These are phyloP conservation scores for Fomitopsis pulvina DNA, from an alignment of 768 basidiomycete species.

Conservation along the genomic window DNA sequence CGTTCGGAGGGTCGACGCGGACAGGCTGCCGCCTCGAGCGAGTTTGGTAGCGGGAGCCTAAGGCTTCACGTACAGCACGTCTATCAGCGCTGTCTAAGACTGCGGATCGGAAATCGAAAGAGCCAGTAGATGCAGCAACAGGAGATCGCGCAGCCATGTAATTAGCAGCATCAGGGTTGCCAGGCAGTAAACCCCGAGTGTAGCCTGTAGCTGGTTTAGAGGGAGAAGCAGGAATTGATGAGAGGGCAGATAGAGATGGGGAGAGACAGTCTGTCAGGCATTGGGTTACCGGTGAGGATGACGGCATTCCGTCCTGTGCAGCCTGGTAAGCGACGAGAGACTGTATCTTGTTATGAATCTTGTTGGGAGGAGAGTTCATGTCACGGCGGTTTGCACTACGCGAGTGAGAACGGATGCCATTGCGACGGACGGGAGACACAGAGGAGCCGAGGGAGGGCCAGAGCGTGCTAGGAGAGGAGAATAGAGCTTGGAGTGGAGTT, in stretches of 20 bases:
- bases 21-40: background rate
- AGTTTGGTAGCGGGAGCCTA: background rate
- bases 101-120: background rate
- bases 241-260: conserved; percentile 14
- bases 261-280: background rate
- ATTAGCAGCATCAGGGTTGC: background rate
- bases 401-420: background rate
- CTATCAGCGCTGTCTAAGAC: background rate
- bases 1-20: background rate
- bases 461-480: conserved; percentile 14
- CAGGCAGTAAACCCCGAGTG: background rate
- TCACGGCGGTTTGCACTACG: background rate
- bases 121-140: background rate
- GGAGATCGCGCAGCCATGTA: background rate
- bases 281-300: background rate
- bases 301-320: conserved; percentile 2
- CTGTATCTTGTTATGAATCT: conserved; percentile 5
- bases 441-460: conserved; percentile 10
- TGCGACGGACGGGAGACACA: conserved; percentile 12
- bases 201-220: background rate
- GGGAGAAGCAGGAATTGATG: conserved; percentile 12
- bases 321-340: conserved; percentile 13
- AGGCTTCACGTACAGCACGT: background rate
- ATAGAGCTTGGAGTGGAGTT: conserved; percentile 12
- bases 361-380: background rate